Conservation (phyloP, 768 basidiomycete species). For the Leccinum aurantiacum region DNA sequence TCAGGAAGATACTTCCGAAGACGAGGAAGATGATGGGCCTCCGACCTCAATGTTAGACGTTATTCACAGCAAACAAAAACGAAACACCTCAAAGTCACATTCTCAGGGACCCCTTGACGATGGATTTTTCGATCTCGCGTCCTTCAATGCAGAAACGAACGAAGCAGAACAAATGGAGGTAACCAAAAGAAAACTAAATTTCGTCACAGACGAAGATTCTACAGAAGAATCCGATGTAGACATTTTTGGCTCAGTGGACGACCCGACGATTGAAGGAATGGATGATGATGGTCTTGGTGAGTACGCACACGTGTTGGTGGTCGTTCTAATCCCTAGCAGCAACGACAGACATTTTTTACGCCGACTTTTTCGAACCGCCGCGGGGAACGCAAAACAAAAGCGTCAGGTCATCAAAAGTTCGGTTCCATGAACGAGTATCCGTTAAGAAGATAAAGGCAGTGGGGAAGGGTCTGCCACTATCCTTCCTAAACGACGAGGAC, state of each 20-base stretch:
- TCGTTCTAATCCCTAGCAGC: constrained; percentile 4
- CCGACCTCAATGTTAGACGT: constrained; percentile 29
- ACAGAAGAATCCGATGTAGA: constrained; percentile 61
- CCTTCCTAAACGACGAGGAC: constrained; percentile 35
- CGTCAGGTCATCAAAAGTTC: constrained; percentile 47
- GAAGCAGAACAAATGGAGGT: constrained; percentile 65
- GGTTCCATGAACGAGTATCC: constrained; percentile 78
- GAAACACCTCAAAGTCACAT: constrained; percentile 20
- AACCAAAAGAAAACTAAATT: constrained; percentile 60
- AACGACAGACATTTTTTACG: constrained; percentile 61
- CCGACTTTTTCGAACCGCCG: constrained; percentile 80
- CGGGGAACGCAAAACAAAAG: constrained; percentile 20
- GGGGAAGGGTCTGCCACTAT: constrained; percentile 62
- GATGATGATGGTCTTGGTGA: constrained; percentile 44
- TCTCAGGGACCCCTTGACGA: constrained; percentile 64
- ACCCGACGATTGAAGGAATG: constrained; percentile 40
- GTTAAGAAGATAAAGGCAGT: constrained; percentile 79
- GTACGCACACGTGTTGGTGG: constrained; percentile 15
- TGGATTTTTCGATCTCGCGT: constrained; percentile 82
- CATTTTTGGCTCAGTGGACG: constrained; percentile 63
- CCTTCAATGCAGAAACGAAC: constrained; percentile 87
- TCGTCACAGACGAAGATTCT: constrained; percentile 48
- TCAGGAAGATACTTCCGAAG: constrained; percentile 40
- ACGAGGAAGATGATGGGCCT: constrained; percentile 33
- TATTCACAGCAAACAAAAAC: constrained; percentile 26